These are phyloP conservation scores for Apocynum venetum DNA, from an alignment of 257 asterid genomes.

Conservation along the genomic window DNA sequence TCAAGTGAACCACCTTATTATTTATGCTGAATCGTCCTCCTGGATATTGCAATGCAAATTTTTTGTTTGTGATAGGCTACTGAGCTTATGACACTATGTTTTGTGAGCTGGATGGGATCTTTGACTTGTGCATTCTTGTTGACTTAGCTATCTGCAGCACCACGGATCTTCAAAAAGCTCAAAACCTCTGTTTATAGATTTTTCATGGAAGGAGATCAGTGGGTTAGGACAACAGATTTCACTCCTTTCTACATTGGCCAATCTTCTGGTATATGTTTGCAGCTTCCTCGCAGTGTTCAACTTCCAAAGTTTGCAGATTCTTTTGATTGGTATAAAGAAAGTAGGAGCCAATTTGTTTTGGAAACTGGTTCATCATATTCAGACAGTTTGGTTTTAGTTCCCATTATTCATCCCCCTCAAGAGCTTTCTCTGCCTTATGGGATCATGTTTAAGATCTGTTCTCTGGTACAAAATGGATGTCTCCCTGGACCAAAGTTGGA, in stretches of 20 bases:
- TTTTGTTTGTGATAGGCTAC: not conserved
- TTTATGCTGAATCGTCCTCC: too few species aligned
- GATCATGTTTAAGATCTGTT: constrained; percentile 56
- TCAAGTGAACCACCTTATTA: too few species aligned
- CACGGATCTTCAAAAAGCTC: constrained; percentile 65
- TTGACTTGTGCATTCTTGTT: not conserved
- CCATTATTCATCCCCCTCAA: constrained; percentile 54
- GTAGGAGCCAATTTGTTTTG: constrained; percentile 32
- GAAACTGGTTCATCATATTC: constrained; percentile 42
- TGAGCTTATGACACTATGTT: not conserved
- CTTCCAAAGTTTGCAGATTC: constrained; percentile 62
- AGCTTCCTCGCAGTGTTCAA: constrained; percentile 42
- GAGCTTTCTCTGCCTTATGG: constrained; percentile 47
- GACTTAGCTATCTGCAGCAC: constrained; percentile 68
- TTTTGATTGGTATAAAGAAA: constrained; percentile 55
- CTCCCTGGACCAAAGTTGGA: constrained; percentile 69
- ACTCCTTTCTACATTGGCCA: constrained; percentile 64
- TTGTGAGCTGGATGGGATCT: not conserved
- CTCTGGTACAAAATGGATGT: constrained; percentile 77
- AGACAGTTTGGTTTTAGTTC: constrained; percentile 45
- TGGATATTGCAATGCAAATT: too few species aligned
- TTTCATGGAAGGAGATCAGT: constrained; percentile 61
- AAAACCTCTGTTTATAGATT: constrained; percentile 29
- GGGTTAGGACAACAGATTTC: constrained; percentile 87
- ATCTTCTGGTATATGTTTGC: constrained; percentile 74